Conservation (phyloP, 106 monocot species). For the Dactylorhiza incarnata region DNA sequence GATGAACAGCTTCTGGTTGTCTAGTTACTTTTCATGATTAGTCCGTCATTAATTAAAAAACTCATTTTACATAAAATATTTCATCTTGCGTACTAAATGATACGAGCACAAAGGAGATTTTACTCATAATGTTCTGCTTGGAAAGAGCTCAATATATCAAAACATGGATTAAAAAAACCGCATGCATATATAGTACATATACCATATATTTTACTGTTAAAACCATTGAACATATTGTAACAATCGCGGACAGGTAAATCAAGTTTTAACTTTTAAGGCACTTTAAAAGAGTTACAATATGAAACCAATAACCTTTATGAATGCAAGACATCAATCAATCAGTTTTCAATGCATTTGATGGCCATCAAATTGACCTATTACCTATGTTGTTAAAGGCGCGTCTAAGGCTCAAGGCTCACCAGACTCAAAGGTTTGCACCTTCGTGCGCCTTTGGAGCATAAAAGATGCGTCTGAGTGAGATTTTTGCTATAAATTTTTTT, state of each 20-base stretch:
- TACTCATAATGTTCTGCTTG: neutral
- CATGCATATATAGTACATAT: neutral
- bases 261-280: neutral
- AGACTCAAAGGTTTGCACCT: no score
- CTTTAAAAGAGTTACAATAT: neutral
- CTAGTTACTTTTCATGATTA: neutral
- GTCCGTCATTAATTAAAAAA: neutral
- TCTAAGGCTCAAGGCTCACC: no score
- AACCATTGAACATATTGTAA: neutral
- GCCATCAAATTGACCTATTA: neutral
- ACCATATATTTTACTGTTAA: neutral
- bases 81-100: neutral
- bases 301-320: neutral
- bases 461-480: no score
- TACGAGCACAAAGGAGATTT: neutral
- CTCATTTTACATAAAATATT: neutral
- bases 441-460: no score
- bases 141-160: neutral
- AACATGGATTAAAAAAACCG: neutral
- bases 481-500: no score
- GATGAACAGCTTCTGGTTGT: neutral
- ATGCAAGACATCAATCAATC: neutral
- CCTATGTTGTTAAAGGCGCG: neutral
- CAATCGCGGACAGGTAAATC: neutral
- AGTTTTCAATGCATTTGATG: neutral